Conservation (phyloP, 495 filamentous ascomycete genomes). For the Chaetomidium leptoderma region DNA sequence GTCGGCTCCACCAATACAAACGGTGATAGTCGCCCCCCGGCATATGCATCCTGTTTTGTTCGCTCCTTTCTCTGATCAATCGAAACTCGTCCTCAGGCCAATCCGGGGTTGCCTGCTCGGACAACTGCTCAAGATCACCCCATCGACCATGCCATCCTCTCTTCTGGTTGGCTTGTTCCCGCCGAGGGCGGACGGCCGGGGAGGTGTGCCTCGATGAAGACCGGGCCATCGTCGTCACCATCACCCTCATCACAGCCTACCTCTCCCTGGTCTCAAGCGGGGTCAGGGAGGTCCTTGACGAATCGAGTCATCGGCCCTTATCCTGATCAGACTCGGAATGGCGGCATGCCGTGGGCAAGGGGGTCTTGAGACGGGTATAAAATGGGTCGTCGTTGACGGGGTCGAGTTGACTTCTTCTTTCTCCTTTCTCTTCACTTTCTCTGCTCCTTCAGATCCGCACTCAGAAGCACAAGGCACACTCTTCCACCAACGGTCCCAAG, state of each 20-base stretch:
- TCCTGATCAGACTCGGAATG: conserved; percentile 42
- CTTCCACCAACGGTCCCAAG: conserved; percentile 8
- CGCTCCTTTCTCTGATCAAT: conserved; percentile 44
- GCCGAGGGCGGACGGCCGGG: conserved; percentile 48
- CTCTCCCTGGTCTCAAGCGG: conserved; percentile 40
- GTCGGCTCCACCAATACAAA: conserved; percentile 33
- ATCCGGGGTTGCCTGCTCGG: conserved; percentile 33
- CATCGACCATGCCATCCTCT: conserved; percentile 30
- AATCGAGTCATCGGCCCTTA: conserved; percentile 48
- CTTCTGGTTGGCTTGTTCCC: conserved; percentile 44
- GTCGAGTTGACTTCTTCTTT: conserved; percentile 41
- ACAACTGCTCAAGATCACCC: conserved; percentile 36
- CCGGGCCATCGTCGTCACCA: conserved; percentile 34
- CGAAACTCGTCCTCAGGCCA: conserved; percentile 38
- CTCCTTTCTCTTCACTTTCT: conserved; percentile 50
- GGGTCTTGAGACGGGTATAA: conserved; percentile 56
- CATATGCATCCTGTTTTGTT: conserved; percentile 34
- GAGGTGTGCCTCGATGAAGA: conserved; percentile 28
- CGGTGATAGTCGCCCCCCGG: conserved; percentile 34
- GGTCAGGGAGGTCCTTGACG: conserved; percentile 42
- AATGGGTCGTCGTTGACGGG: conserved; percentile 49
- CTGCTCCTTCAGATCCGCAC: conserved; percentile 25
- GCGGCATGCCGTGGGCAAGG: conserved; percentile 25
- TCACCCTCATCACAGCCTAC: conserved; percentile 32
- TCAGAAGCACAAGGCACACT: conserved; percentile 1